Conservation (phyloP, 192 early-diverging fungal genomes). For the Oehlia diaphana region DNA sequence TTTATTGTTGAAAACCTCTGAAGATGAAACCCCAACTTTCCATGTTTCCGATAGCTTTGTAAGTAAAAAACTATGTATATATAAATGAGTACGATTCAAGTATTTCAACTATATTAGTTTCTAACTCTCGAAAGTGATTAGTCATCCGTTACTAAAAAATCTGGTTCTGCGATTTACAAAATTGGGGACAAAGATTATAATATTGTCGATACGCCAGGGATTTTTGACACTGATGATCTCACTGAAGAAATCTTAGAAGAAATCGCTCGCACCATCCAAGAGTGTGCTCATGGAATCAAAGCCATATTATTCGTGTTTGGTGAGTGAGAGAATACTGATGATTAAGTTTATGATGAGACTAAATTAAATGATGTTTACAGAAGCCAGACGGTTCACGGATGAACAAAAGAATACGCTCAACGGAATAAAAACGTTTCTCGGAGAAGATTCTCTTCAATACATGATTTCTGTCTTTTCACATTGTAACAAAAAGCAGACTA, state of each 20-base stretch:
- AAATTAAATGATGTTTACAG: not conserved
- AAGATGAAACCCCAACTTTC: too few species aligned
- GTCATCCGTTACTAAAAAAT: too few species aligned
- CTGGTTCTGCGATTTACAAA: too few species aligned
- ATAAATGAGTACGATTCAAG: too few species aligned
- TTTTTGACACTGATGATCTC: not conserved
- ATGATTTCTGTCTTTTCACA: not conserved
- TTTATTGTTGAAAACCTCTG: too few species aligned
- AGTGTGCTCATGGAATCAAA: not conserved
- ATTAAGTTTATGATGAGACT: too few species aligned
- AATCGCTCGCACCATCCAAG: not conserved
- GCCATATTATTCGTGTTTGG: conserved; percentile 1
- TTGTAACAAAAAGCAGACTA: not conserved
- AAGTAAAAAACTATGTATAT: too few species aligned
- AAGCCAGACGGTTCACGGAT: not conserved
- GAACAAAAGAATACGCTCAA: not conserved
- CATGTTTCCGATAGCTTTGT: too few species aligned
- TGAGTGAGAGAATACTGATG: not conserved
- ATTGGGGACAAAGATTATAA: not conserved
- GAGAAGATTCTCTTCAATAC: not conserved
- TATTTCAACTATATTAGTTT: too few species aligned
- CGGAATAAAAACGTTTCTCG: not conserved
- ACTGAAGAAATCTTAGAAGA: not conserved
- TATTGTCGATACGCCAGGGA: not conserved
- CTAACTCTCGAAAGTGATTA: too few species aligned